Evolutionary conservation across 1,284 basidiomycete genomes (phyloP).

Genomic region (Neolentinus lepideus): DNA sequence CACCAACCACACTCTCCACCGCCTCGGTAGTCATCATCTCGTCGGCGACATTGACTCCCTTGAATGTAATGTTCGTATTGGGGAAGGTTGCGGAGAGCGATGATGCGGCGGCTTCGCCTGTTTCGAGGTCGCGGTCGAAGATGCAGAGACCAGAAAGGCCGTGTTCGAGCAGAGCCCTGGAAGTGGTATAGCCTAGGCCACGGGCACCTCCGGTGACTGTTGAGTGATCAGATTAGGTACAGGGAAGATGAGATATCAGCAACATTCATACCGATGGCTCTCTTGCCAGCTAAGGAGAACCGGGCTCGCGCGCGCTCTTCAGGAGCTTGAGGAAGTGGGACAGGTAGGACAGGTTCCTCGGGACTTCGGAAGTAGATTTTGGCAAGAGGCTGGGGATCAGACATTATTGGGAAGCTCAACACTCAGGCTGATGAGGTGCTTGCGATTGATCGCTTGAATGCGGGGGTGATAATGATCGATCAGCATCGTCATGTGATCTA

Average conservation of each 20-base stretch:
- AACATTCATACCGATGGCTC: background rate
- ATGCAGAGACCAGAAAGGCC: slow-evolving; percentile 30
- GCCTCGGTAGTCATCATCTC: slow-evolving; percentile 19
- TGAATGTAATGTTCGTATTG: slow-evolving; percentile 22
- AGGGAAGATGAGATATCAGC: background rate
- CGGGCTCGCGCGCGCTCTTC: background rate
- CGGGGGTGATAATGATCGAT: background rate
- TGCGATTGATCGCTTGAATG: background rate
- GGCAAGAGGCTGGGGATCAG: background rate
- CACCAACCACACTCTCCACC: slow-evolving; percentile 19
- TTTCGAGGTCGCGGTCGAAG: slow-evolving; percentile 24
- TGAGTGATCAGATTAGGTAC: background rate
- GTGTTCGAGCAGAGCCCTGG: slow-evolving; percentile 33
- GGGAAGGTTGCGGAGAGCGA: slow-evolving; percentile 27
- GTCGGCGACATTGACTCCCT: slow-evolving; percentile 30
- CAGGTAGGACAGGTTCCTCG: background rate
- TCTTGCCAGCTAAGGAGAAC: background rate
- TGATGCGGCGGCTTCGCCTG: slow-evolving; percentile 16
- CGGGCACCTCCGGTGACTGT: slow-evolving; percentile 38
- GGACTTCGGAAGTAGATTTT: background rate
- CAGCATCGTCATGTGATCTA: background rate
- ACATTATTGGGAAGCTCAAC: no score
- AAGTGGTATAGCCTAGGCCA: slow-evolving; percentile 25
- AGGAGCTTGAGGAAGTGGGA: background rate
- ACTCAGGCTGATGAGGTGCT: no score